These are phyloP conservation scores for Phytopythium boreale DNA, from an alignment of 352 stramenopile genomes.

Conservation along the genomic window DNA sequence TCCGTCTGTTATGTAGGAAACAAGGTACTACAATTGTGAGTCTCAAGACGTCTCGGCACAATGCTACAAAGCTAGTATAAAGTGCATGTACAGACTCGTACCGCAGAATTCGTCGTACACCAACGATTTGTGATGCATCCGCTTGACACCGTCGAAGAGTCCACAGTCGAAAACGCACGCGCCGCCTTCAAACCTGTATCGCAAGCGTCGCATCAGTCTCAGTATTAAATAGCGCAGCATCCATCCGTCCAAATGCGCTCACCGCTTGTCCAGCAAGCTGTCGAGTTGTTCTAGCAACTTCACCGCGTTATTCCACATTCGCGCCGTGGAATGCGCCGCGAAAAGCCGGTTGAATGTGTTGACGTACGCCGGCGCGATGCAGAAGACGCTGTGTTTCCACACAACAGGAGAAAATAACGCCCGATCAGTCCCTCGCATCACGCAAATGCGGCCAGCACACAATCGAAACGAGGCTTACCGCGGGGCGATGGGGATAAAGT, in stretches of 20 bases:
- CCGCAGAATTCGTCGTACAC: constrained; percentile 86
- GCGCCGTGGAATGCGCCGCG: constrained; percentile 46
- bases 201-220: constrained; percentile 1
- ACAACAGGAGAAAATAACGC: constrained; percentile 5
- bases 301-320: constrained; percentile 68
- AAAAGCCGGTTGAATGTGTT: constrained; percentile 79
- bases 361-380: constrained; percentile 71
- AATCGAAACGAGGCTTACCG: constrained; percentile 24
- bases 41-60: not conserved
- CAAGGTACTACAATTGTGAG: constrained; percentile 1
- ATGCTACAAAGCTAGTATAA: not conserved
- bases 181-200: constrained; percentile 62
- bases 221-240: not conserved
- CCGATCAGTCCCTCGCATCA: constrained; percentile 7
- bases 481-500: constrained; percentile 77
- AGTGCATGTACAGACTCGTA: constrained; percentile 17
- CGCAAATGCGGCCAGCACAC: not conserved
- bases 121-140: constrained; percentile 74
- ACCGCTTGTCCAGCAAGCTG: constrained; percentile 62
- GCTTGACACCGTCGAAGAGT: constrained; percentile 82
- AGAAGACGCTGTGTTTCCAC: constrained; percentile 53
- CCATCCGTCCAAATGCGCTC: not conserved
- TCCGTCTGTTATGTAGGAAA: constrained; percentile 37
- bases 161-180: constrained; percentile 86
- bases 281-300: constrained; percentile 76